Conservation (phyloP, 2,329 filamentous ascomycete genomes). For the Arachnomyces sp. region DNA sequence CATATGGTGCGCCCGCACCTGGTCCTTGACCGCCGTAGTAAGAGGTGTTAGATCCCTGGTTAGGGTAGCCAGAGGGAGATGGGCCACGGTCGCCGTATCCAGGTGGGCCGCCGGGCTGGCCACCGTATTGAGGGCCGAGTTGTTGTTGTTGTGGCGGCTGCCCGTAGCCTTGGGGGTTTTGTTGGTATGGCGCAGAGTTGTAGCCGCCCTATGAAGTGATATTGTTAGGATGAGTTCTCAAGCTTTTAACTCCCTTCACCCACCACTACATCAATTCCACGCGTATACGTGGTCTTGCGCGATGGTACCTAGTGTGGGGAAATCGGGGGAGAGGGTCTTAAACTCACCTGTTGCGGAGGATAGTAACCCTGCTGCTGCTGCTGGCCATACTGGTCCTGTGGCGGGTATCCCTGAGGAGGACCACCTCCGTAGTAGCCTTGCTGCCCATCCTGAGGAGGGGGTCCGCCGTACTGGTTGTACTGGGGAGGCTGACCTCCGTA, state of each 20-base stretch:
- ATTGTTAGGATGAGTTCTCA: no score
- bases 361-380: constrained; percentile 14
- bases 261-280: no score
- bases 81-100: constrained; percentile 22
- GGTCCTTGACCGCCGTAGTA: constrained; percentile 22
- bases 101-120: constrained; percentile 7
- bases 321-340: background rate
- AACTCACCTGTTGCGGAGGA: constrained; percentile 20
- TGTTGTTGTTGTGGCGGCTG: constrained; percentile 11
- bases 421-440: constrained; percentile 11
- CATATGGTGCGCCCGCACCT: constrained; percentile 4
- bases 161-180: constrained; percentile 1
- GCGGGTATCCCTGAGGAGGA: constrained; percentile 15
- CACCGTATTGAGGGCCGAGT: background rate
- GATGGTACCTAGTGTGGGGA: no score
- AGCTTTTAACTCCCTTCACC: no score
- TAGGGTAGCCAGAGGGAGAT: constrained; percentile 20
- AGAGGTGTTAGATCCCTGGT: constrained; percentile 22
- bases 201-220: no score
- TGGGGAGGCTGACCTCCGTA: no score
- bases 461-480: no score
- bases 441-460: constrained; percentile 15
- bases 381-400: constrained; percentile 9
- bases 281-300: no score
- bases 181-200: no score